Evolutionary conservation across 306 rosid genomes (phyloP).

Genomic region (Rubus idaeus): DNA sequence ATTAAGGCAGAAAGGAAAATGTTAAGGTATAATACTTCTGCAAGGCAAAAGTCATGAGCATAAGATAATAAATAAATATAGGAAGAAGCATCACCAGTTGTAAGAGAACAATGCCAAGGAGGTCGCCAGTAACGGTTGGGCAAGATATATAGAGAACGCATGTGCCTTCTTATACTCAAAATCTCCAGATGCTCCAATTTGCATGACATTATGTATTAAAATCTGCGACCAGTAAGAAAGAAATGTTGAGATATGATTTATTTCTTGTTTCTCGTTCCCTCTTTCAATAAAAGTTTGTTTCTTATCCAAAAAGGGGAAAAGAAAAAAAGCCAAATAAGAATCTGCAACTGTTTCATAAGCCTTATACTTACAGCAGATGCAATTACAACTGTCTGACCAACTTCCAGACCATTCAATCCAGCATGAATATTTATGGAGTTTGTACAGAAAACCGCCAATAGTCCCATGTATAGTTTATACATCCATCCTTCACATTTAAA

Average conservation of each 20-base stretch:
- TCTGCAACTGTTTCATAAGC: conserved; percentile 17
- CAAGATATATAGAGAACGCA: conserved; percentile 77
- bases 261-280: background rate
- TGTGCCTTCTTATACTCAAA: conserved; percentile 80
- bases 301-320: background rate
- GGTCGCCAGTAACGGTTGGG: conserved; percentile 79
- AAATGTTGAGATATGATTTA: background rate
- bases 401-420: conserved; percentile 87
- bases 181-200: conserved; percentile 75
- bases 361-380: conserved; percentile 68
- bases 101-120: conserved; percentile 70
- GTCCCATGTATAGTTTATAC: conserved; percentile 91
- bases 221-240: conserved; percentile 47
- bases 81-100: conserved; percentile 54
- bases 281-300: conserved; percentile 20
- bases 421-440: conserved; percentile 95
- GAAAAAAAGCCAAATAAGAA: background rate
- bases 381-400: conserved; percentile 87
- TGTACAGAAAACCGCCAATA: conserved; percentile 94
- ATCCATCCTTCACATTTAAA: conserved; percentile 62
- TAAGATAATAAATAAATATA: conserved; percentile 11
- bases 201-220: conserved; percentile 74
- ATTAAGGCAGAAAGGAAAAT: conserved; percentile 27
- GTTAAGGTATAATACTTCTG: conserved; percentile 22
- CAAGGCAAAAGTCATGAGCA: conserved; percentile 17